Evolutionary conservation across 768 basidiomycete genomes (phyloP).

Genomic region (Mycena polygramma): DNA sequence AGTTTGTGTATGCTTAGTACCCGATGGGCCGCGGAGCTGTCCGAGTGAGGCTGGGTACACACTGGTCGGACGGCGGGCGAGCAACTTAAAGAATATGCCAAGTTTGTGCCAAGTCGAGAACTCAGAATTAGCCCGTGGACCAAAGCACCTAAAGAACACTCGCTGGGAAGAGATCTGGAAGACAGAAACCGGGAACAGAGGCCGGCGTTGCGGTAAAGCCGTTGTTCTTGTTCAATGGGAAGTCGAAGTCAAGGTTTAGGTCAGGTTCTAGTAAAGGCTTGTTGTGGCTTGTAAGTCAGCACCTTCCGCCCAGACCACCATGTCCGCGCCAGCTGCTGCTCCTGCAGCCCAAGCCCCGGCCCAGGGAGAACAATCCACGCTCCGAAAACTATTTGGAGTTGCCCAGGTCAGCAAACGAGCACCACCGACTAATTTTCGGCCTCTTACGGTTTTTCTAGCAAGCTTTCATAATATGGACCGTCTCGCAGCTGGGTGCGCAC

Average conservation of each 20-base stretch:
- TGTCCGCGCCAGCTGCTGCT: slow-evolving; percentile 33
- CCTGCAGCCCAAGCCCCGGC: slow-evolving; percentile 27
- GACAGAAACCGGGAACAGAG: too few species aligned
- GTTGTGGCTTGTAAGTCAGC: background rate
- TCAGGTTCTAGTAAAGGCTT: background rate
- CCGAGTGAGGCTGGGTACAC: too few species aligned
- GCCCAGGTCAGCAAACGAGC: slow-evolving; percentile 23
- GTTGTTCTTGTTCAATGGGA: too few species aligned
- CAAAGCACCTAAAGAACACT: too few species aligned
- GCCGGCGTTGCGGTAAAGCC: too few species aligned
- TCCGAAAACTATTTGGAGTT: slow-evolving; percentile 30
- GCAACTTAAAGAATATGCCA: too few species aligned
- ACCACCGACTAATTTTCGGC: background rate
- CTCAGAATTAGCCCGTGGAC: too few species aligned
- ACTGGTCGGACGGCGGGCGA: too few species aligned
- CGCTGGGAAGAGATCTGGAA: too few species aligned
- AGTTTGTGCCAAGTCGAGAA: too few species aligned
- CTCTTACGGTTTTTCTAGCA: slow-evolving; percentile 57
- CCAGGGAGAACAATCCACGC: slow-evolving; percentile 29
- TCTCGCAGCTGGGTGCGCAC: slow-evolving; percentile 63
- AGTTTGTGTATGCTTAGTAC: too few species aligned
- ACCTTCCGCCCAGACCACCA: slow-evolving; percentile 10
- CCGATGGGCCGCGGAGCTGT: too few species aligned
- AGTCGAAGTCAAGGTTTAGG: background rate
- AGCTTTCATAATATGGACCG: slow-evolving; percentile 74